Evolutionary conservation across 148 eudicot genomes (phyloP).

Genomic region (Fagopyrum homotropicum): DNA sequence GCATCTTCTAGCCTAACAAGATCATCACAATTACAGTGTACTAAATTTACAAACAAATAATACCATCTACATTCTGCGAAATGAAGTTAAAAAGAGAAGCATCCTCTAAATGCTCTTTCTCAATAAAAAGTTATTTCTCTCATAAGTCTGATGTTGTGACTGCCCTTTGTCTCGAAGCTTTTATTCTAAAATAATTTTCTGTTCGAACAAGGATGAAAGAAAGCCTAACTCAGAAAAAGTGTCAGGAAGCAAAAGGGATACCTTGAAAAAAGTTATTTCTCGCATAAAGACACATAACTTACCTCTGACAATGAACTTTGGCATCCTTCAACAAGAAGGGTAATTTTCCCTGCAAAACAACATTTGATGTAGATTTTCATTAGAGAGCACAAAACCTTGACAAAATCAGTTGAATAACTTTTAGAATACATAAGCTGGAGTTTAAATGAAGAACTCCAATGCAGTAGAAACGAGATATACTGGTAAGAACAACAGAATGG

Average conservation of each 20-base stretch:
- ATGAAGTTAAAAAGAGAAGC: not conserved
- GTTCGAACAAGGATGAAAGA: constrained; percentile 12
- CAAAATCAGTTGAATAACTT: not conserved
- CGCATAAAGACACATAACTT: constrained; percentile 16
- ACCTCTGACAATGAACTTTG: constrained; percentile 97
- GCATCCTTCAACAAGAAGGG: constrained; percentile 87
- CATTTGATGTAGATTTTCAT: not conserved
- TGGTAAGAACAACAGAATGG: not conserved
- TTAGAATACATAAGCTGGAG: not conserved
- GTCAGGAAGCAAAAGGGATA: constrained; percentile 6
- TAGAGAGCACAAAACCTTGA: not conserved
- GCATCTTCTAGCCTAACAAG: not conserved
- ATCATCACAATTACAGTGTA: not conserved
- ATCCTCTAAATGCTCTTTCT: not conserved
- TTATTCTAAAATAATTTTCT: constrained; percentile 64
- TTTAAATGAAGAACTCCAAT: not conserved
- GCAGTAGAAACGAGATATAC: not conserved
- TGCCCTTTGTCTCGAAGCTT: constrained; percentile 72
- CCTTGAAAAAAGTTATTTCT: too few relatives aligned
- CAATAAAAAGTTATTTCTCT: not conserved
- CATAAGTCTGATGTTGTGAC: constrained; percentile 87
- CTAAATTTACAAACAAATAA: not conserved
- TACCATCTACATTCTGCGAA: not conserved
- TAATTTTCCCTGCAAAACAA: constrained; percentile 54
- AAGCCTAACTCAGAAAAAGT: constrained; percentile 7